Base-by-base conservation (phyloP, 2,329 filamentous ascomycete species). In the Didymella keratinophila region DNA sequence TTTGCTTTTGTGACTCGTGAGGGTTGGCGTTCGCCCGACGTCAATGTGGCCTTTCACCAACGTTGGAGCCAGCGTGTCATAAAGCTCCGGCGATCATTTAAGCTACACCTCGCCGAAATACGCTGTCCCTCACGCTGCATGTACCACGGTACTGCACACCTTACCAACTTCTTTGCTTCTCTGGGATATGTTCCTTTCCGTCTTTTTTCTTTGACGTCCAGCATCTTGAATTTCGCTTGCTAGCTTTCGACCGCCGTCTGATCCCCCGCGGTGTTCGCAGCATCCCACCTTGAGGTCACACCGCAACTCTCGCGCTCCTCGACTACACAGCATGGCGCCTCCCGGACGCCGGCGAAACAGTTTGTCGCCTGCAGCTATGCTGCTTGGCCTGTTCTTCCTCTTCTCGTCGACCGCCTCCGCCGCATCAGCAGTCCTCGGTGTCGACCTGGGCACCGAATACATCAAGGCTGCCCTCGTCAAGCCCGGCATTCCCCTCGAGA, bases 391-490 rank as follows among this genome's bases (percentile, higher is more conserved):
- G 56, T 65, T 83, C 56, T 78, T 86, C 56, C 78, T 88, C 57
- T 83, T 87, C 67, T 79, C 80, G 21, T 80, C 80, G 60, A 83
- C 84, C 51, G 83, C 86, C 56, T 85, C 84, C 56, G 87, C 85
- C 54, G 85, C 85, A 36, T 87, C 92, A 9, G 92, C 92, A 52
- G 93, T 98, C 18, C 83, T 99, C 21, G 95, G 95, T 63, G 86
- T 99, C 71, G 95, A 99, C 79, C 84, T 99, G 53, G 95, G 95
- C 67, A 97, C 95, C 56, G 92, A 97, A 77, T 97, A 96, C 80
- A 91, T 99, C 81, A 99, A 98, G 82, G 94, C 94, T 27, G 89
- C 91, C 14, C 86, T 99, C 41, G 94, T 99, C 62, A 98, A 98
- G 81, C 95, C 95, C 2, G 95, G 95, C 61, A 94, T 96, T 51